phyloP scores from a whole-genome alignment of 2,329 filamentous ascomycete species.

The Raffaelea arxii region DNA sequence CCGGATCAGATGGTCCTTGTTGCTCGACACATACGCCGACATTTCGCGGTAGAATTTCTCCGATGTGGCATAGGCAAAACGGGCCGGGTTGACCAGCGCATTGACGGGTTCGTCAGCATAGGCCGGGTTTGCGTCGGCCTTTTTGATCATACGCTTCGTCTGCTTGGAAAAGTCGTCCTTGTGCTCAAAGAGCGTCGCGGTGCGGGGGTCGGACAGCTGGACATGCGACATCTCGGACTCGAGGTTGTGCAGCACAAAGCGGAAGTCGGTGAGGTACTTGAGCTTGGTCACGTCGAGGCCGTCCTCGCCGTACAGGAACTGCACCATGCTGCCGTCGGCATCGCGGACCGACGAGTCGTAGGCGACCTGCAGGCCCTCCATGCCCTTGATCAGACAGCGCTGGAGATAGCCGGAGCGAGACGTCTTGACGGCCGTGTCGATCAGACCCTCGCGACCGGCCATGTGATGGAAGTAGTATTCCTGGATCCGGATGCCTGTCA shows the following conservation, averaged over 20 bases:
- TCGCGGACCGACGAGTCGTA: slow-evolving; percentile 94
- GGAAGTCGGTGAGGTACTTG: slow-evolving; percentile 82
- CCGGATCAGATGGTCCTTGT: slow-evolving; percentile 50
- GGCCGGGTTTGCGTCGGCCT: slow-evolving; percentile 44
- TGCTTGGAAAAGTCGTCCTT: slow-evolving; percentile 59
- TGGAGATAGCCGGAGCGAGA: slow-evolving; percentile 95
- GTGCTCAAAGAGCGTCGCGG: slow-evolving; percentile 37
- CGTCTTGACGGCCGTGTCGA: slow-evolving; percentile 98
- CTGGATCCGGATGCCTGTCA: slow-evolving; percentile 93
- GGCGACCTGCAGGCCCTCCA: slow-evolving; percentile 86
- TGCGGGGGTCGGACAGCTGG: slow-evolving; percentile 47
- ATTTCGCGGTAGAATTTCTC: slow-evolving; percentile 72
- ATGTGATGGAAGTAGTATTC: slow-evolving; percentile 99
- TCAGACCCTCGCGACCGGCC: slow-evolving; percentile 95
- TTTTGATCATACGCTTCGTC: slow-evolving; percentile 74
- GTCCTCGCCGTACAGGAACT: slow-evolving; percentile 96
- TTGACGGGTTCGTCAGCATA: slow-evolving; percentile 67
- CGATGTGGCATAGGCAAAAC: slow-evolving; percentile 76
- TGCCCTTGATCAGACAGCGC: slow-evolving; percentile 94
- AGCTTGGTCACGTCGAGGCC: slow-evolving; percentile 91
- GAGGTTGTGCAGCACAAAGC: slow-evolving; percentile 81
- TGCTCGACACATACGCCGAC: slow-evolving; percentile 68
- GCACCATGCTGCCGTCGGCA: slow-evolving; percentile 83
- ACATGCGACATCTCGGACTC: slow-evolving; percentile 70
- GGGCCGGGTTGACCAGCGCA: slow-evolving; percentile 63